Percentiles rank a stretch among this genome's conserved stretches.
These are phyloP conservation scores for Erodium moschatum DNA, from an alignment of 441 rosid genomes.

Conservation along the genomic window DNA sequence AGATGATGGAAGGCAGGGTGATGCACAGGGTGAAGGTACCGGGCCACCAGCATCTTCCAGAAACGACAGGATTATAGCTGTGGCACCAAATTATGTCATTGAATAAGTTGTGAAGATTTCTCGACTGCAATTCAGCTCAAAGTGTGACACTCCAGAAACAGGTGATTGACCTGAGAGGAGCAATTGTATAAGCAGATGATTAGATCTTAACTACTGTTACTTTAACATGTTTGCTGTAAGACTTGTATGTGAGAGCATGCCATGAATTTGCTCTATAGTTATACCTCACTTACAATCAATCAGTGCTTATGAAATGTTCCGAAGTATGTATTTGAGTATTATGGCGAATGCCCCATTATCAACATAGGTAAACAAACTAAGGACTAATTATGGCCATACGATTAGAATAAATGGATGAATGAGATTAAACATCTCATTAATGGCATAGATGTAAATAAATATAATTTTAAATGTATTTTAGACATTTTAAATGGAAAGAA, in stretches of 20 bases:
- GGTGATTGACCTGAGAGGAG: too few relatives aligned
- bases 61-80: conserved; percentile 73
- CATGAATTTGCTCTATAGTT: background rate
- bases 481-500: too few relatives aligned
- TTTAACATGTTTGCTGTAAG: background rate
- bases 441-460: too few relatives aligned
- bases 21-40: conserved; percentile 34
- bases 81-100: conserved; percentile 71
- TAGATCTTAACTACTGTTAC: background rate
- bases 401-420: too few relatives aligned
- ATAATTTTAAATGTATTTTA: too few relatives aligned
- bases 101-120: conserved; percentile 32
- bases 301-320: background rate
- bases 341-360: too few relatives aligned
- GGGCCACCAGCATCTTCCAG: conserved; percentile 34
- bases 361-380: too few relatives aligned
- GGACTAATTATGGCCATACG: too few relatives aligned
- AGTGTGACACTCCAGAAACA: too few relatives aligned
- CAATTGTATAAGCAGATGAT: background rate
- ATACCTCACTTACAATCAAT: background rate
- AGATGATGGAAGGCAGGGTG: conserved; percentile 55
- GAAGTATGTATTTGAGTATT: too few relatives aligned
- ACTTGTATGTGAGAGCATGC: background rate
- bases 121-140: too few relatives aligned
- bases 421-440: too few relatives aligned